phyloP scores from a whole-genome alignment of 805 yeast genomes.

The Lipomyces mesembrius region DNA sequence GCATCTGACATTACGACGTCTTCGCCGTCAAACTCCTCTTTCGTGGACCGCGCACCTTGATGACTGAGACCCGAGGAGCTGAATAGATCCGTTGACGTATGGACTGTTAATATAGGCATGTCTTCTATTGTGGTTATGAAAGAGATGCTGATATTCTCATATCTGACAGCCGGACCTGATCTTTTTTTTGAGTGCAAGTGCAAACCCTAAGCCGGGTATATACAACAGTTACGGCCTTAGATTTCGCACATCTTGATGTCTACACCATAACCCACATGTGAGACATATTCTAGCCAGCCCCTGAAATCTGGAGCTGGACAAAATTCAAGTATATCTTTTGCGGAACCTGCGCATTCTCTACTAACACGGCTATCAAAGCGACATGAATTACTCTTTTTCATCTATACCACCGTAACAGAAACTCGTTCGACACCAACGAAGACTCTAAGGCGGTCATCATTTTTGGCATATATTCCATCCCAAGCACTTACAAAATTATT shows the following conservation, averaged over 20 bases:
- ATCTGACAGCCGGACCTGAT: neutral
- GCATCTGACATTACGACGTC: conserved; percentile 15
- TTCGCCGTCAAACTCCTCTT: conserved; percentile 14
- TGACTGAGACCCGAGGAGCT: conserved; percentile 23
- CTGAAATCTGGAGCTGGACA: no score
- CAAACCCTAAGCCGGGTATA: neutral
- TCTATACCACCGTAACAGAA: neutral
- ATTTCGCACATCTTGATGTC: no score
- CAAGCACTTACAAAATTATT: neutral
- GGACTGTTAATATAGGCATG: conserved; percentile 29
- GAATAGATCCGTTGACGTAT: conserved; percentile 25
- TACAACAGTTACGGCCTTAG: neutral
- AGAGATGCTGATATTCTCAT: neutral
- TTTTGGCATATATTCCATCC: neutral
- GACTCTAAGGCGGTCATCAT: neutral
- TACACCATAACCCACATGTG: no score
- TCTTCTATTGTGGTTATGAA: neutral
- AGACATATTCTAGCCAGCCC: no score
- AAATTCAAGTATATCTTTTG: no score
- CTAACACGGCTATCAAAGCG: no score
- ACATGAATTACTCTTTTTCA: no score
- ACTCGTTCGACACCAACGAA: neutral
- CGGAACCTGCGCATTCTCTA: no score
- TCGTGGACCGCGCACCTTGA: neutral
- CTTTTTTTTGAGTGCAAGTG: no score